These are phyloP conservation scores for Daedaleopsis nitida DNA, from an alignment of 768 basidiomycete genomes.

Conservation along the genomic window DNA sequence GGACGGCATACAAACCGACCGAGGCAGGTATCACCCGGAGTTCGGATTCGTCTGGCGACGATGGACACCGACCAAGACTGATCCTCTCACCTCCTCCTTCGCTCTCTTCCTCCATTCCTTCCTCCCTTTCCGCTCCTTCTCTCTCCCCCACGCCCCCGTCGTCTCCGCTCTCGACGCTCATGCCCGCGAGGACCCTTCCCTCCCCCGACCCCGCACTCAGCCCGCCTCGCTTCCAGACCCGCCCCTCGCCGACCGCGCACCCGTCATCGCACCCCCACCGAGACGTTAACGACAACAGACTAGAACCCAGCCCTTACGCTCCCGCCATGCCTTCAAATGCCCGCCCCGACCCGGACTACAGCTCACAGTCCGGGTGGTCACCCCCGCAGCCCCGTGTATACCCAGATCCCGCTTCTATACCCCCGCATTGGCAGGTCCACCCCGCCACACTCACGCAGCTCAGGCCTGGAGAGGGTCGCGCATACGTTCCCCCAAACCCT, in stretches of 20 bases:
- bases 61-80: not conserved
- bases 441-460: constrained; percentile 5
- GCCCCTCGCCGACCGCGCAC: not conserved
- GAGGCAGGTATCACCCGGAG: constrained; percentile 6
- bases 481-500: not conserved
- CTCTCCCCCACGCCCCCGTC: not conserved
- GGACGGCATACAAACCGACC: constrained; percentile 3
- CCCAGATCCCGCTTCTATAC: constrained; percentile 21
- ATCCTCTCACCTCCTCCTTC: constrained; percentile 6
- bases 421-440: constrained; percentile 21
- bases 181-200: constrained; percentile 18
- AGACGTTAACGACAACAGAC: constrained; percentile 8
- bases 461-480: constrained; percentile 1
- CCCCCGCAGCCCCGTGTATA: constrained; percentile 13
- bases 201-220: constrained; percentile 7
- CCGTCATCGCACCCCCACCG: not conserved
- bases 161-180: constrained; percentile 4
- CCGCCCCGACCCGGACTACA: constrained; percentile 10
- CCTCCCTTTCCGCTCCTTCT: constrained; percentile 6
- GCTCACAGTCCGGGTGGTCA: constrained; percentile 7
- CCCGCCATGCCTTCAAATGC: constrained; percentile 11
- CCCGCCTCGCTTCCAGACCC: constrained; percentile 15
- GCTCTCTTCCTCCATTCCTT: constrained; percentile 13
- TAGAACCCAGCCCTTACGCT: constrained; percentile 7
- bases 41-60: constrained; percentile 1